Percentiles rank a stretch among this genome's conserved stretches.
These are phyloP conservation scores for Neurospora cerealis DNA, from an alignment of 495 filamentous ascomycete species.

Conservation along the genomic window DNA sequence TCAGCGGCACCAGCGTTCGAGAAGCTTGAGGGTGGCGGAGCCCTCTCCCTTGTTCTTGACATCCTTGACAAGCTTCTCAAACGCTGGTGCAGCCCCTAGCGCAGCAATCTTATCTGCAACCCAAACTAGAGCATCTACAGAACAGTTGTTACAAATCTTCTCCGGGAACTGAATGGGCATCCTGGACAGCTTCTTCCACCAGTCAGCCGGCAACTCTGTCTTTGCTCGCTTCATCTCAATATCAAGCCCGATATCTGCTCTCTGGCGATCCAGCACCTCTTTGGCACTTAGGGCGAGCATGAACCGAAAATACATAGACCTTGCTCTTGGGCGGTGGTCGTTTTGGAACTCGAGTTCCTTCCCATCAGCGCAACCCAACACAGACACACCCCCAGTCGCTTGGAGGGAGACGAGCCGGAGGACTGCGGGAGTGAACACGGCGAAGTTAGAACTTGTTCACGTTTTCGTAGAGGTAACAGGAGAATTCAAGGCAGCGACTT, in stretches of 20 bases:
- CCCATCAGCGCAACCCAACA: no score
- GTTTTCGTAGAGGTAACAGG: background rate
- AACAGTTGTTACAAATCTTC: no score
- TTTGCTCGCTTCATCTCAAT: constrained; percentile 14
- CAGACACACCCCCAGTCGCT: no score
- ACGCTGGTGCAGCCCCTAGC: constrained; percentile 2
- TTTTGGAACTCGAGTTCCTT: no score
- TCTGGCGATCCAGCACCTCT: constrained; percentile 11
- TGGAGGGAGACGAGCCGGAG: no score
- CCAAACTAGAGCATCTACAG: no score
- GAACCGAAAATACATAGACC: no score
- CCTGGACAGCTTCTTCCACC: no score
- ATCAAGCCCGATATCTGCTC: constrained; percentile 15
- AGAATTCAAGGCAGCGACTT: background rate
- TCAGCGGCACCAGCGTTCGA: constrained; percentile 2
- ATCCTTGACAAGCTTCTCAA: constrained; percentile 1
- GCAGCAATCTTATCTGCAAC: constrained; percentile 5
- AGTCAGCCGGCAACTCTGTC: constrained; percentile 2
- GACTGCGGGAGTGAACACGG: background rate
- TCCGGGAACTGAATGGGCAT: no score
- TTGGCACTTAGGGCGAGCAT: background rate
- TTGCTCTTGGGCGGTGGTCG: no score
- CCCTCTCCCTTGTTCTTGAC: constrained; percentile 4
- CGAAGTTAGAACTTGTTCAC: background rate
- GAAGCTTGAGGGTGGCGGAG: background rate